Evolutionary conservation across 2,329 filamentous ascomycete species (phyloP), one percentile per base, ranked within the genome.

Genomic region (Colletotrichum plurivorum): DNA sequence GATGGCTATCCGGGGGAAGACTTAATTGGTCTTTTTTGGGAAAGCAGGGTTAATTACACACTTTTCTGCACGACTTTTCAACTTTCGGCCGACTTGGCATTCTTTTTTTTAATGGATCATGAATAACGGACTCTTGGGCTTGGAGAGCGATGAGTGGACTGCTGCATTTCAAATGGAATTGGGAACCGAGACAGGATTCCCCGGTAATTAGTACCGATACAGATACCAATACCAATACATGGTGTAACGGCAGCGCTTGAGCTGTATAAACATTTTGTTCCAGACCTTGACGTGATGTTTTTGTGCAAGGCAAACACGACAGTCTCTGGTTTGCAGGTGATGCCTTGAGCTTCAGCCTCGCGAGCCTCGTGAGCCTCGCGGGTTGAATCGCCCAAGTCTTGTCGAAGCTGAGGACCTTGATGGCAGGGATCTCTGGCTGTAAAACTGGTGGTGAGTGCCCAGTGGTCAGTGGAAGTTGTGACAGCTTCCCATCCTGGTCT

Each of bases 71-170:
- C 45, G 27, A 45, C 52, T 69, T 69, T 51, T 59, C 55, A 56
- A 45, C 43, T 36, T 53, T 45, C 48, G 57, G 62, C 62, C 66
- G 8, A 36, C 53, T 36, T 45, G 66, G 66, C 55, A 56, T 39
- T 36, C 31, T 36, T 36, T 36, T 31, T 36, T 63, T 69, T 69
- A 69, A 60, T 66, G 55, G 45, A 52, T 61, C 22, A 65, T 59
- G 27, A 25, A 41, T 39, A 12, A 61, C 41, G 46, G 48, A 31
- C 53, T 64, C 51, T 64, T 18, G 36, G 61, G 18, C 27, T 16
- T 53, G 39, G 10, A 48, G 48, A 31, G 27, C 13, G 43, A n/a
- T 10, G 51, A 16, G 20, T 45, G 16, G 45, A 48, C 54, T 68
- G 61, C 65, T 49, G 3, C 36, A 4, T 43, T 41, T 60, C 48